phyloP scores from a whole-genome alignment of 768 basidiomycete species.

The Mycena latifolia region DNA sequence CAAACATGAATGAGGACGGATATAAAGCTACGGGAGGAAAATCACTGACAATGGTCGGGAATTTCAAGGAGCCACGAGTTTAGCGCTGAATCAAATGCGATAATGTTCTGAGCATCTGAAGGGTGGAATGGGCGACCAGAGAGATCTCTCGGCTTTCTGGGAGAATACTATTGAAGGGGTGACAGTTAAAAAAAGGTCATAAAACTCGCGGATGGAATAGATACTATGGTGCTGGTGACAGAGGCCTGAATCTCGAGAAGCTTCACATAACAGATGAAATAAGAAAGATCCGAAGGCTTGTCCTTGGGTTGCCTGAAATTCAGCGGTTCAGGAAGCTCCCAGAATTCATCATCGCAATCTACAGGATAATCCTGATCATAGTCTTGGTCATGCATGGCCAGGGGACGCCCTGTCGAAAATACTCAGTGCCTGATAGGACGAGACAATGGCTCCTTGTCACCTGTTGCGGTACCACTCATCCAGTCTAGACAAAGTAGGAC shows the following conservation, averaged over 20 bases:
- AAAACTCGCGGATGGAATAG: slow-evolving; percentile 28
- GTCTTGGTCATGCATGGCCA: slow-evolving; percentile 82
- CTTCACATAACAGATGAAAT: slow-evolving; percentile 67
- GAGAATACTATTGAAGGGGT: slow-evolving; percentile 69
- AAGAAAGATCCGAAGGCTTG: slow-evolving; percentile 66
- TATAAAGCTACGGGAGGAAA: slow-evolving; percentile 56
- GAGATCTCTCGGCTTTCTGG: slow-evolving; percentile 70
- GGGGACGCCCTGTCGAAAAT: slow-evolving; percentile 63
- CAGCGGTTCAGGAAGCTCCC: slow-evolving; percentile 71
- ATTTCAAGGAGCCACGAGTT: slow-evolving; percentile 83
- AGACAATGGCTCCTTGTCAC: neutral
- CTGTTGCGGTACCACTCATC: slow-evolving; percentile 59
- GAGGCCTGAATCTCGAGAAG: slow-evolving; percentile 74
- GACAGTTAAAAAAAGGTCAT: neutral
- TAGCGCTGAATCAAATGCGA: slow-evolving; percentile 80
- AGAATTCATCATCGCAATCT: slow-evolving; percentile 78
- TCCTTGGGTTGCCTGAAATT: slow-evolving; percentile 75
- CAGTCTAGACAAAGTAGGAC: slow-evolving; percentile 64
- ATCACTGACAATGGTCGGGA: slow-evolving; percentile 63
- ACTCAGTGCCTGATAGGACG: neutral
- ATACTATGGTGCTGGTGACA: slow-evolving; percentile 69
- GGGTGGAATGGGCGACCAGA: slow-evolving; percentile 59
- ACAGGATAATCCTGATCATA: slow-evolving; percentile 76
- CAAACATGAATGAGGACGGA: slow-evolving; percentile 56
- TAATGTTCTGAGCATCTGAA: slow-evolving; percentile 76